phyloP scores from a whole-genome alignment of 2,329 filamentous ascomycete genomes.

The Arthrocladium fulminans region DNA sequence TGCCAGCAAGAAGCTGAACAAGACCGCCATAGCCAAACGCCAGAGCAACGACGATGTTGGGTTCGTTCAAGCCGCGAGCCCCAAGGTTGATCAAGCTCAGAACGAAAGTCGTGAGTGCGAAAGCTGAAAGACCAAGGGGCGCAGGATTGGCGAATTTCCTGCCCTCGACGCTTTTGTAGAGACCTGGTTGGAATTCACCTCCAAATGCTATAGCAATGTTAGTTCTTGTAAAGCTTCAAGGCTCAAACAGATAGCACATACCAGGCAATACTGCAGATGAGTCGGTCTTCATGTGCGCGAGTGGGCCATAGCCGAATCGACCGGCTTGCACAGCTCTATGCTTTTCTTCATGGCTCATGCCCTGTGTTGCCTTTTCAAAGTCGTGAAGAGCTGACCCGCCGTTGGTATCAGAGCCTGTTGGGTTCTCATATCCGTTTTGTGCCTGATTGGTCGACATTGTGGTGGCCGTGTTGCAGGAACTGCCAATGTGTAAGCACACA shows the following conservation, averaged over 20 bases:
- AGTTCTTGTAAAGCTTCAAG: neutral
- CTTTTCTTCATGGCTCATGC: constrained; percentile 38
- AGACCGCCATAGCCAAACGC: constrained; percentile 70
- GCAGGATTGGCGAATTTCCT: constrained; percentile 73
- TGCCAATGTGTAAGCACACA: neutral
- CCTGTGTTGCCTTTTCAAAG: constrained; percentile 21
- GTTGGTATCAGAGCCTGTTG: constrained; percentile 4
- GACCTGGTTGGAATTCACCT: constrained; percentile 64
- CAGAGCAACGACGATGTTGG: constrained; percentile 59
- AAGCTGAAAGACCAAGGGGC: constrained; percentile 66
- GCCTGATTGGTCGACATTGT: constrained; percentile 9
- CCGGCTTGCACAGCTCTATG: constrained; percentile 37
- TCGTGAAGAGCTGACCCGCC: constrained; percentile 11
- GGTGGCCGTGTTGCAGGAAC: neutral
- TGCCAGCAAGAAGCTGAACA: constrained; percentile 70
- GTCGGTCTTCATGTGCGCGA: constrained; percentile 41
- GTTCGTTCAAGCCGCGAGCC: constrained; percentile 48
- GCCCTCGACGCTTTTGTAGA: constrained; percentile 53
- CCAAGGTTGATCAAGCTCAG: constrained; percentile 66
- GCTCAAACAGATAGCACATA: constrained; percentile 6
- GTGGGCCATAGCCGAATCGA: constrained; percentile 43
- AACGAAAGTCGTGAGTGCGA: constrained; percentile 75
- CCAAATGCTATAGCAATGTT: constrained; percentile 49
- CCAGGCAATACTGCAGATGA: constrained; percentile 24
- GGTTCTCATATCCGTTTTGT: constrained; percentile 1